Base-by-base conservation (phyloP, 2,329 filamentous ascomycete species). In the Pestalotiopsis sp. region DNA sequence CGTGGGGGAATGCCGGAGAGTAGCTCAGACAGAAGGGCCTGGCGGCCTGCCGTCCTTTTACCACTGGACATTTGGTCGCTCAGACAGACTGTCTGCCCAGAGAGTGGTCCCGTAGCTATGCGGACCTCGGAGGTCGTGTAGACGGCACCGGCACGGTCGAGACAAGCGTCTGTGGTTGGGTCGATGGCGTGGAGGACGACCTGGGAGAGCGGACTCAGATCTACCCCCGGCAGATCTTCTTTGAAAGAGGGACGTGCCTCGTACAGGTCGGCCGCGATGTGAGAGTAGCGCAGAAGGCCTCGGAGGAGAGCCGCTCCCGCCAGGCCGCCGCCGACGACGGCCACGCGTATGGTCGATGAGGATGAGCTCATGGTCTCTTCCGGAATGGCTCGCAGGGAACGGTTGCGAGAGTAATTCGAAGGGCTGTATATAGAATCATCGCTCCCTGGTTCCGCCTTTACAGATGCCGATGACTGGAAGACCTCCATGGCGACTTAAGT, bases 181-280 rank as follows among this genome's bases (percentile, higher is more conserved):
- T 76, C 75, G 36, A 78, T 68, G 36, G 71, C 71, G 2, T 68
- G 68, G 7, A 78, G 67, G 7, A 74, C 71, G 7, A 71, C 67
- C 66, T 75, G 73, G 1, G 72, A 69, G 14, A 59, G 69, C 7
- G 69, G 65, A 2, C 71, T 69, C 17, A 78, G 63, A 6, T 69
- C 63, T 1, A 78, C 63, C 1, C 69, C 72, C 3, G 73, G 73
- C 0, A 73, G 72, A 23, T 76, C 74, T 49, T 75, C 73, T 17
- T 67, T 71, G 60, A 76, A 76, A 2, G 65, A 52, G 4, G 76
- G 75, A 1, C 69, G 69, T 2, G 75, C 68, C 17, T 77, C 74
- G 68, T 77, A 78, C 31, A 78, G 70, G 63, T 78, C 75, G 13
- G 72, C 76, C 12, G 70, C 69, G 13, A 78, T 72, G 62, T 78